phyloP scores from a whole-genome alignment of 352 stramenopile species.

The Globisporangium cystogenes region DNA sequence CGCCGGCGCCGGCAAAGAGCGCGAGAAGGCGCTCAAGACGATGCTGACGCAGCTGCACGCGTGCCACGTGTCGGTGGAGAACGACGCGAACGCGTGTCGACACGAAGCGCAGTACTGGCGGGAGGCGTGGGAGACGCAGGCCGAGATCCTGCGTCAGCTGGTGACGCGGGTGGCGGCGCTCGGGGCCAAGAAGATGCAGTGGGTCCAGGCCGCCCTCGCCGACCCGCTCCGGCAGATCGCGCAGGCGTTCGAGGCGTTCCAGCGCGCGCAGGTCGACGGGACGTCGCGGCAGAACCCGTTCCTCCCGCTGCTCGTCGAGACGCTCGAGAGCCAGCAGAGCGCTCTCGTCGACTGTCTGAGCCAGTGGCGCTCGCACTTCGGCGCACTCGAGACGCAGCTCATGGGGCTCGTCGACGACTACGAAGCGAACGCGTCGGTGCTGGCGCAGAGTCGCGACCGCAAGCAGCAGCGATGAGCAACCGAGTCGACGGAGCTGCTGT shows the following conservation, averaged over 20 bases:
- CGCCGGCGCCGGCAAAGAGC: constrained; percentile 18
- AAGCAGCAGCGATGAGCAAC: too few species aligned
- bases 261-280: constrained; percentile 24
- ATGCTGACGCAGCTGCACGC: constrained; percentile 38
- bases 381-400: constrained; percentile 13
- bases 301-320: constrained; percentile 27
- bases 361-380: constrained; percentile 23
- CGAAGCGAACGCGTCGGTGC: constrained; percentile 22
- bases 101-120: constrained; percentile 30
- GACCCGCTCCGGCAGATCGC: constrained; percentile 19
- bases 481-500: too few species aligned
- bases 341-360: constrained; percentile 19
- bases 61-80: constrained; percentile 18
- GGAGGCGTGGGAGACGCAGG: constrained; percentile 27
- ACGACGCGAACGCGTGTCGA: constrained; percentile 13
- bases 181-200: constrained; percentile 32
- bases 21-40: constrained; percentile 24
- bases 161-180: constrained; percentile 15
- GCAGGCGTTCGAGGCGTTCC: constrained; percentile 24
- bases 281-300: constrained; percentile 25
- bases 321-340: constrained; percentile 17
- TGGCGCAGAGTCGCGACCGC: constrained; percentile 3
- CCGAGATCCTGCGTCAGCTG: constrained; percentile 16
- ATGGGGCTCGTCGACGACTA: constrained; percentile 24
- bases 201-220: constrained; percentile 21